Evolutionary conservation across 2,329 filamentous ascomycete species (phyloP), one percentile per base, ranked within the genome.

Genomic region (Septoria linicola): DNA sequence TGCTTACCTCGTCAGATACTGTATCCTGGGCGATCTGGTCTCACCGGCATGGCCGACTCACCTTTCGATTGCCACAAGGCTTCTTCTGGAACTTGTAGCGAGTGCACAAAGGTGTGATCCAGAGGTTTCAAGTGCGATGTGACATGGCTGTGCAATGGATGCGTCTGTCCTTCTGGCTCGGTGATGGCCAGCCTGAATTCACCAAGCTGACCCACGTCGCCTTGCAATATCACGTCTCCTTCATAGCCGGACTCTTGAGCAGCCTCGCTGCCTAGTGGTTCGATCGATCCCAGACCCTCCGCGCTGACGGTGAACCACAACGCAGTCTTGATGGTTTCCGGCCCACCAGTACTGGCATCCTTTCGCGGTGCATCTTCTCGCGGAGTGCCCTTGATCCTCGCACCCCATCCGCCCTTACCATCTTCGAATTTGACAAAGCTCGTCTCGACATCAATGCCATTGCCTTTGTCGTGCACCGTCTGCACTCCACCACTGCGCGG

Each of bases 371-470:
- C 86, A 67, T 87, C 87, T 4, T 84, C 80, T 41, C 88, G 82
- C 32, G 88, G 85, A 36, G 80, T 81, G 17, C 93, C 93, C 72
- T 87, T 91, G 65, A 99, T 85, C 52, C 93, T 80, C 31, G 87
- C 89, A 48, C 85, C 93, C 93, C 93, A 99, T 72, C 84, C 95
- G 8, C 59, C 61, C 41, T 48, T 57, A 50, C 93, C 93, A 17
- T 91, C 90, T 1, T 91, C 88, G 30, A 96, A 80, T 73, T 97
- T 99, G 66, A 96, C 83, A 71, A 97, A 96, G 44, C 89, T 88
- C 36, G 92, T 96, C 7, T 88, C 95, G 57, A 99, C 80, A 72
- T 97, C 91, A 59, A 99, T 80, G 51, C 81, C 81, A 72, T 99
- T 99, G 41, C 82, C 86, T 47, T 85, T 84, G 69, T 99, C 93